Evolutionary conservation across 805 yeast genomes (phyloP).

Genomic region (Candida insectorum): DNA sequence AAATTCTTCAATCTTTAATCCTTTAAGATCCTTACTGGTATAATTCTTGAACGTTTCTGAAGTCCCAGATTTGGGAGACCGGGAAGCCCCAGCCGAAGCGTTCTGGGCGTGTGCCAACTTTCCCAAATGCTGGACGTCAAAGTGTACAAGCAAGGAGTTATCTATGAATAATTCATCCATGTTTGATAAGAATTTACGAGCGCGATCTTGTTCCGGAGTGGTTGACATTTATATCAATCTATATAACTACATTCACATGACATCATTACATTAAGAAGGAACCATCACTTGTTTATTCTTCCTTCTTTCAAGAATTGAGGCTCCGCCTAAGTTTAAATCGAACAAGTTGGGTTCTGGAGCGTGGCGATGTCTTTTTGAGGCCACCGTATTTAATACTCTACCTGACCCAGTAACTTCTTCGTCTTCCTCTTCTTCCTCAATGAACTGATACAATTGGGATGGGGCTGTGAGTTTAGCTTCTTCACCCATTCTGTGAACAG

Average conservation of each 20-base stretch:
- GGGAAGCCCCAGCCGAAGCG: slow-evolving; percentile 1
- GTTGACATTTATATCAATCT: neutral
- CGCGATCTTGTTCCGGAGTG: slow-evolving; percentile 1
- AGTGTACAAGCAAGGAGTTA: neutral
- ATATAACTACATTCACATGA: neutral
- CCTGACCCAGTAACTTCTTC: slow-evolving; percentile 11
- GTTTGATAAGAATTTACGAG: neutral
- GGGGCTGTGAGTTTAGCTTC: slow-evolving; percentile 43
- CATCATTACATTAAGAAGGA: slow-evolving; percentile 7
- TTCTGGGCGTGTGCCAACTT: neutral
- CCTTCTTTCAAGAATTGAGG: slow-evolving; percentile 50
- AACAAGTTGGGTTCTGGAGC: slow-evolving; percentile 19
- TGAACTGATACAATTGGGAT: slow-evolving; percentile 19
- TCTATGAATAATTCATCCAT: neutral
- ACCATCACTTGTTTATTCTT: slow-evolving; percentile 16
- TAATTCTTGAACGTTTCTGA: slow-evolving; percentile 1
- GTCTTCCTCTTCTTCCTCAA: slow-evolving; percentile 37
- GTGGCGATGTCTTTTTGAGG: slow-evolving; percentile 3
- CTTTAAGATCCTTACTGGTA: slow-evolving; percentile 5
- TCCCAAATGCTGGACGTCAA: neutral
- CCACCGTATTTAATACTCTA: slow-evolving; percentile 5
- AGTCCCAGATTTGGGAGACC: neutral
- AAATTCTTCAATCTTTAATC: slow-evolving; percentile 5
- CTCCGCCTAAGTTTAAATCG: slow-evolving; percentile 49
- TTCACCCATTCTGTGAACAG: slow-evolving; percentile 78